Evolutionary conservation across 805 yeast genomes (phyloP), one percentile per base, ranked within the genome.

Genomic region (Helenozyma baotianmanensis): DNA sequence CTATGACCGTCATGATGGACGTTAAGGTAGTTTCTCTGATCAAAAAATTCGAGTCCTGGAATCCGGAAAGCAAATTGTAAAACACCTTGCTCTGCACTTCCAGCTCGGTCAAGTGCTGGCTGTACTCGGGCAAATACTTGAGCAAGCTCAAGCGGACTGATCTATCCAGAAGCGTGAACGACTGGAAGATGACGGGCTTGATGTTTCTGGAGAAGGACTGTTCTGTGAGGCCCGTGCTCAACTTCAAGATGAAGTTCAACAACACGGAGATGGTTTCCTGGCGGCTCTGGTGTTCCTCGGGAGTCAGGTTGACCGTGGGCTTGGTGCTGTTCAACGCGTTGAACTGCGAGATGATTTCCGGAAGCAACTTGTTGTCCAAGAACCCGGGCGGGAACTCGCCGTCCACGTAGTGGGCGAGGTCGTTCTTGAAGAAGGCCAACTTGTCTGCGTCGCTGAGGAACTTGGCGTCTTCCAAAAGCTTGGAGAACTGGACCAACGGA

Each of bases 11-110:
- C 2, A 78, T 73, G 13, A 75, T 61, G 3, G 87, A 74, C 30
- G 80, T 81, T 23, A 90, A 64, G 0, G 97, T 84, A 32, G 80
- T 85, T 43, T 83, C 83, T 42, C 97, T 67, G 25, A 90, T 76
- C n/a, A 80, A 70, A 3, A 79, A 73, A 52, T 86, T 89, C 1
- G 92, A 76, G 54, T 90, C 98, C 21, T 80, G 76, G 48, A 90
- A 82, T 0, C 98, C 97, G 12, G 82, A 77, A n/a, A 80, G 60
- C 47, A 84, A 67, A 29, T 72, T 71, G 8, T 76, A 74, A 54
- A 84, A 86, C 1, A 92, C 70, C 43, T 74, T 78, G 43, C 72
- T 78, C 42, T 81, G 81, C 4, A 89, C 73, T 19, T 82, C 86
- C 27, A 71, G 58, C 24, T 75, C 76, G 2, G 76, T 65, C 14